Evolutionary conservation across 2,329 filamentous ascomycete species (phyloP), one percentile per base, ranked within the genome.

Genomic region (Thelonectria rubi): DNA sequence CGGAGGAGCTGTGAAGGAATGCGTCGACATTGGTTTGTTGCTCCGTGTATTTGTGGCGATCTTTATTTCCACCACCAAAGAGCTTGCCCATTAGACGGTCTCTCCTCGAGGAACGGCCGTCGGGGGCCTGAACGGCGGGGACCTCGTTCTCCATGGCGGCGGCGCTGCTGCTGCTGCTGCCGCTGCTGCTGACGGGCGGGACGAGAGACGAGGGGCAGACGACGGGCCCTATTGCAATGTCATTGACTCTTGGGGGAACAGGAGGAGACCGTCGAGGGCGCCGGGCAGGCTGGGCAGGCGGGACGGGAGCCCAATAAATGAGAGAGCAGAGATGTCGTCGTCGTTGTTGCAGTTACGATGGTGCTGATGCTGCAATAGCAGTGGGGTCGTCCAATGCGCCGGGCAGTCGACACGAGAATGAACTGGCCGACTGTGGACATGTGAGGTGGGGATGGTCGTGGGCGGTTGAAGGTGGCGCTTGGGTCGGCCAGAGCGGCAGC

Each of bases 71-170:
- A 17, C 42, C 42, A 18, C 45, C 74, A 70, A 88, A 88, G 60
- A 89, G 78, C 78, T 87, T 88, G 66, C 86, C 86, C 82, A 89
- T 89, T 48, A 89, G 75, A 63, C 87, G 86, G 70, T 82, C 81
- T 69, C 82, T 78, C 73, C 78, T 81, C 37, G 81, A 81, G 62
- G 74, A 73, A 59, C 78, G 76, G 60, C 74, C 76, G 63, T 81
- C 79, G 58, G 78, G 75, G 66, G 71, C 69, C 49, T 74, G 72
- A 65, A 75, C 66, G 60, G 72, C 72, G 52, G 76, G 73, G 58
- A 75, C 73, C 60, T 81, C 78, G 76, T 81, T 81, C 70, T 84
- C 81, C 79, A 83, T 84, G 45, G 21, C 45, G 34, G 34, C 34
- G 11, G 34, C 26, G 26, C n/a, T n/a, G 26, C 5, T 8, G 10